A percentile compares a stretch with the other conserved stretches of the same genome.
Evolutionary conservation across 2,329 filamentous ascomycete genomes (phyloP).

Genomic region (Emergomyces pasteurianus): DNA sequence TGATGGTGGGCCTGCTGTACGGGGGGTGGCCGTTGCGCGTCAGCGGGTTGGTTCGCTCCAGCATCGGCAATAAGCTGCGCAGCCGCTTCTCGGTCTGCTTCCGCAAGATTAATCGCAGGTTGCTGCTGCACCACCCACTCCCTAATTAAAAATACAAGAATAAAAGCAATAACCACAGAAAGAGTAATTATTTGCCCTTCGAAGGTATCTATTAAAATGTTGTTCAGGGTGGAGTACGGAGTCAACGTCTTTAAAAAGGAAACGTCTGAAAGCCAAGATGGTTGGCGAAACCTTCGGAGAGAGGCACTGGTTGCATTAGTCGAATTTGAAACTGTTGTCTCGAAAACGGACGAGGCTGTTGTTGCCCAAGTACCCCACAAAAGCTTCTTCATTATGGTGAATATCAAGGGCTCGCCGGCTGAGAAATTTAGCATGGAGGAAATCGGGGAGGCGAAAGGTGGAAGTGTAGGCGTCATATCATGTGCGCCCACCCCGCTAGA

Average conservation of each 20-base stretch:
- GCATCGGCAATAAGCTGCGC: slow-evolving; percentile 34
- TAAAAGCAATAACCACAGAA: slow-evolving; percentile 83
- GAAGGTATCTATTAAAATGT: slow-evolving; percentile 65
- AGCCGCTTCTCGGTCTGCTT: slow-evolving; percentile 37
- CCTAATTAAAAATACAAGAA: slow-evolving; percentile 88
- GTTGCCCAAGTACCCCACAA: slow-evolving; percentile 24
- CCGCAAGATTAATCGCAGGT: slow-evolving; percentile 75
- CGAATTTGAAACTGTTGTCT: slow-evolving; percentile 15
- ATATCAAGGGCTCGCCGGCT: slow-evolving; percentile 33
- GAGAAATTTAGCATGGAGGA: slow-evolving; percentile 33
- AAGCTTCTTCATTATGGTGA: slow-evolving; percentile 35
- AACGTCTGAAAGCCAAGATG: slow-evolving; percentile 47
- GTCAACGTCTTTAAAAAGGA: slow-evolving; percentile 47
- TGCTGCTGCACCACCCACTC: slow-evolving; percentile 99
- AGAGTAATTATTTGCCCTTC: slow-evolving; percentile 93
- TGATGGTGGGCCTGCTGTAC: background rate
- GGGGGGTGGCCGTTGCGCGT: background rate
- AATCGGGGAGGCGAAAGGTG: slow-evolving; percentile 23
- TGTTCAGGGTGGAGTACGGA: slow-evolving; percentile 59
- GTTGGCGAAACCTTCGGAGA: slow-evolving; percentile 24
- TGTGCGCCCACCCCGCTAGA: slow-evolving; percentile 16
- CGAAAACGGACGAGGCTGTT: slow-evolving; percentile 16
- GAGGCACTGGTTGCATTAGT: slow-evolving; percentile 17
- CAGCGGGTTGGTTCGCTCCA: slow-evolving; percentile 13
- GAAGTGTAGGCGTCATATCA: slow-evolving; percentile 16